Conservation (phyloP, 1,284 basidiomycete species). For the Marasmius tenuissimus region DNA sequence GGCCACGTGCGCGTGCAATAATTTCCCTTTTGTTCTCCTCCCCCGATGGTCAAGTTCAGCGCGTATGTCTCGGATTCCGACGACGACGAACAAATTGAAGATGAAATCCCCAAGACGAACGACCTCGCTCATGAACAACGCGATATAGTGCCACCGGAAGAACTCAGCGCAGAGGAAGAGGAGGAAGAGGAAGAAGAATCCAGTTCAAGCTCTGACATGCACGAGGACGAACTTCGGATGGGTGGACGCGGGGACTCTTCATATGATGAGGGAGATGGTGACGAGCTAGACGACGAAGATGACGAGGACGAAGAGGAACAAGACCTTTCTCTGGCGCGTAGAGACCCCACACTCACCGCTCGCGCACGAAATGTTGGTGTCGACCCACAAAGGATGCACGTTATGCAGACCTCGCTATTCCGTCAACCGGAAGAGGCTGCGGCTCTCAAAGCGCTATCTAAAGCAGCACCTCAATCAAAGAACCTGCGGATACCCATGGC, state of each 20-base stretch:
- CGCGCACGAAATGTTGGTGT: conserved; percentile 73
- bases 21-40: not conserved
- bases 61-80: not conserved
- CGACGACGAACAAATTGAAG: not conserved
- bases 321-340: conserved; percentile 17
- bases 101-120: not conserved
- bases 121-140: not conserved
- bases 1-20: not conserved
- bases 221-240: conserved; percentile 1
- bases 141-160: not conserved
- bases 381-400: conserved; percentile 82
- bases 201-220: not conserved
- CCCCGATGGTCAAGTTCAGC: not conserved
- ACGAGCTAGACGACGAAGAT: not conserved
- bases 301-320: not conserved
- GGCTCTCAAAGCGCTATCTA: conserved; percentile 49
- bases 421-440: conserved; percentile 69
- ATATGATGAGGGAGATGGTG: not conserved
- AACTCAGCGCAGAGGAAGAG: not conserved
- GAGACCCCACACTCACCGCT: conserved; percentile 47
- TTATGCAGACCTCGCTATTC: conserved; percentile 91
- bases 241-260: not conserved
- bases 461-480: conserved; percentile 33
- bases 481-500: conserved; percentile 23
- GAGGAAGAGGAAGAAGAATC: not conserved